These are phyloP conservation scores for Solanum clarkiae DNA, from an alignment of 257 asterid genomes.

Conservation along the genomic window DNA sequence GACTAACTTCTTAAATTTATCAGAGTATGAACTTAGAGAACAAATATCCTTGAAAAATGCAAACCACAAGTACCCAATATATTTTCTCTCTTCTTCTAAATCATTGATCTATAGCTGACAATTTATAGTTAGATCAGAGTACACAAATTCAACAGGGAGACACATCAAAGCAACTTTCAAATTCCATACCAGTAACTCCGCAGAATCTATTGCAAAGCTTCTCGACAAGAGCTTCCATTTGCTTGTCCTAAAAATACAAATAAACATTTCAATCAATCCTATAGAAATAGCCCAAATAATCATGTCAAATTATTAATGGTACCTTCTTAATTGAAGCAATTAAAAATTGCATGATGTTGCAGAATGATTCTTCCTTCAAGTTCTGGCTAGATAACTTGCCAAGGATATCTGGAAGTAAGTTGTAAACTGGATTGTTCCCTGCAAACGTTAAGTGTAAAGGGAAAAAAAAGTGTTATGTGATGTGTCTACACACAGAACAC, in stretches of 20 bases:
- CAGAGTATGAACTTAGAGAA: background rate
- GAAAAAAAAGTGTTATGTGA: background rate
- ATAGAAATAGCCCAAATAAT: background rate
- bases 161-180: background rate
- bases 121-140: background rate
- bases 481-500: background rate
- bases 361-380: slow-evolving; percentile 67
- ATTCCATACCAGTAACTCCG: slow-evolving; percentile 70
- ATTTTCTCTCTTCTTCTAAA: background rate
- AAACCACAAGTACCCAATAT: background rate
- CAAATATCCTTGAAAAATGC: background rate
- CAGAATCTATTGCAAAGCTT: slow-evolving; percentile 84
- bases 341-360: slow-evolving; percentile 91
- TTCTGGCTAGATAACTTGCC: slow-evolving; percentile 74
- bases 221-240: slow-evolving; percentile 98
- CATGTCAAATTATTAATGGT: slow-evolving; percentile 2
- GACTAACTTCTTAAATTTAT: background rate
- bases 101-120: background rate
- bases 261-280: slow-evolving; percentile 1
- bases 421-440: slow-evolving; percentile 95
- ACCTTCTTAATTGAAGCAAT: slow-evolving; percentile 94
- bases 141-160: background rate
- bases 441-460: slow-evolving; percentile 15
- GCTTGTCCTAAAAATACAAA: slow-evolving; percentile 61
- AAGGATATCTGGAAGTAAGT: slow-evolving; percentile 93